Evolutionary conservation across 2,329 filamentous ascomycete species (phyloP).

Genomic region (Neoascochyta sp.): DNA sequence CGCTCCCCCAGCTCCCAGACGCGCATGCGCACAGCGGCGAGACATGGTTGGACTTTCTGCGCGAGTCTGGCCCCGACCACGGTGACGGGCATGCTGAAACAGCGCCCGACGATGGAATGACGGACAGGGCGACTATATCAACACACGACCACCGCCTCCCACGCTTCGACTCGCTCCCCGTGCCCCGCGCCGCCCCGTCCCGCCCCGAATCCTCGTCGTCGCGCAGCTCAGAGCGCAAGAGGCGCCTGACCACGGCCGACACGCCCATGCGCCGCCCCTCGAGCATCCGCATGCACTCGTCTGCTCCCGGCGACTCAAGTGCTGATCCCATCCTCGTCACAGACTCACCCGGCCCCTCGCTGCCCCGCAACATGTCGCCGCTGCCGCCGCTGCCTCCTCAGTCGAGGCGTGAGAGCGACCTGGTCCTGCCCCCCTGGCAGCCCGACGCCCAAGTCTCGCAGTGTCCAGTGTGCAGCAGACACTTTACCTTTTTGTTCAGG

Average conservation of each 20-base stretch:
- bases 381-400: slow-evolving; percentile 10
- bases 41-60: slow-evolving; percentile 37
- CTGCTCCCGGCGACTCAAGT: slow-evolving; percentile 12
- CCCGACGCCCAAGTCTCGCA: slow-evolving; percentile 76
- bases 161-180: slow-evolving; percentile 7
- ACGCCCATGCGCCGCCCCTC: slow-evolving; percentile 29
- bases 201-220: slow-evolving; percentile 17
- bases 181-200: slow-evolving; percentile 18
- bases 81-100: slow-evolving; percentile 7
- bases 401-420: slow-evolving; percentile 38
- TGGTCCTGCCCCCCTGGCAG: slow-evolving; percentile 76
- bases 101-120: no score
- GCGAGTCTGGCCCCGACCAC: slow-evolving; percentile 20
- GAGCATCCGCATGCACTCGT: slow-evolving; percentile 21
- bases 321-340: slow-evolving; percentile 22
- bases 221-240: slow-evolving; percentile 33
- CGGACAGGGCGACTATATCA: no score
- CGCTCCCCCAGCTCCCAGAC: slow-evolving; percentile 18
- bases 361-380: slow-evolving; percentile 3
- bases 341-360: slow-evolving; percentile 14
- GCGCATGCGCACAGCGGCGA: slow-evolving; percentile 25
- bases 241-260: slow-evolving; percentile 34
- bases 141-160: slow-evolving; percentile 3
- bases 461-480: slow-evolving; percentile 77
- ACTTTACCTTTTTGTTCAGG: slow-evolving; percentile 80